phyloP scores from a whole-genome alignment of 805 yeast species.

The Saccharomyces jurei region DNA sequence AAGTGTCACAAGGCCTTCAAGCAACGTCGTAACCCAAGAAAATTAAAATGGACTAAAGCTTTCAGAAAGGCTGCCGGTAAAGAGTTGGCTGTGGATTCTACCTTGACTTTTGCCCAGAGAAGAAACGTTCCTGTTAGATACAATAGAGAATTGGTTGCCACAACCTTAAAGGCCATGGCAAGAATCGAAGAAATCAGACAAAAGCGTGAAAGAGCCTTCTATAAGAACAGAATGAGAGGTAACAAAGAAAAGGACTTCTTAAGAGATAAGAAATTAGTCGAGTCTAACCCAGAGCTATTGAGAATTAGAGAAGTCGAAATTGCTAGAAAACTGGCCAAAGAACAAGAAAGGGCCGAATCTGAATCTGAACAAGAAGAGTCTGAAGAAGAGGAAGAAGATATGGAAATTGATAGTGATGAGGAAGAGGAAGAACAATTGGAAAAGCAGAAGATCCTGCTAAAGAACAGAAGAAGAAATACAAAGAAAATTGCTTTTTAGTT shows the following conservation, averaged over 20 bases:
- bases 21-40: conserved; percentile 97
- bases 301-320: conserved; percentile 90
- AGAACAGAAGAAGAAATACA: conserved; percentile 38
- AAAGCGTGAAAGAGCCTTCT: conserved; percentile 96
- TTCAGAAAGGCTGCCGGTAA: conserved; percentile 98
- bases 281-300: conserved; percentile 78
- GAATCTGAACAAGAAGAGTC: conserved; percentile 38
- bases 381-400: conserved; percentile 41
- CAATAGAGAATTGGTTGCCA: conserved; percentile 90
- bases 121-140: conserved; percentile 97
- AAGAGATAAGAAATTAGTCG: conserved; percentile 82
- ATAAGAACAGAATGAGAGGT: conserved; percentile 98
- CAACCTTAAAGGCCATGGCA: conserved; percentile 90
- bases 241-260: conserved; percentile 82
- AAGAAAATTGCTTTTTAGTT: conserved; percentile 34
- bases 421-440: conserved; percentile 41
- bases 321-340: conserved; percentile 64
- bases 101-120: conserved; percentile 92
- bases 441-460: conserved; percentile 54
- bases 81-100: conserved; percentile 94
- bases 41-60: conserved; percentile 96
- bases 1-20: conserved; percentile 97
- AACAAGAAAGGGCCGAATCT: conserved; percentile 48
- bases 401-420: conserved; percentile 43
- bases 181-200: conserved; percentile 93